Evolutionary conservation across 2,329 filamentous ascomycete species (phyloP).

Genomic region (Diplodia seriata): DNA sequence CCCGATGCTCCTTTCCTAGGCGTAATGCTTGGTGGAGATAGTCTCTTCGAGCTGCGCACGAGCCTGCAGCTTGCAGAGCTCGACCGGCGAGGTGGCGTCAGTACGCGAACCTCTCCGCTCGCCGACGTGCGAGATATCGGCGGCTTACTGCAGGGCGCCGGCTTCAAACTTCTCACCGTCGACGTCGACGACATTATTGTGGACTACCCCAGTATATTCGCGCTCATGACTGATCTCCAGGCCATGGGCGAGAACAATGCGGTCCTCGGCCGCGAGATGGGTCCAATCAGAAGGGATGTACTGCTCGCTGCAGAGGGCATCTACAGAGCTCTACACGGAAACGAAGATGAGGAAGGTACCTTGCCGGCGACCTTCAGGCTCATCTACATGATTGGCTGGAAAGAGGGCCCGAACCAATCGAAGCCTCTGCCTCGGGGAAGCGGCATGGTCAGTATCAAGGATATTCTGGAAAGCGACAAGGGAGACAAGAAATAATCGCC

Average conservation of each 20-base stretch:
- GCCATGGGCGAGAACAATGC: conserved; percentile 97
- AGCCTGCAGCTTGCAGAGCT: conserved; percentile 91
- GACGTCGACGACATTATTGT: conserved; percentile 98
- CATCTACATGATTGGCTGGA: conserved; percentile 99
- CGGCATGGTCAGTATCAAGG: conserved; percentile 86
- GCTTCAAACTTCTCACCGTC: conserved; percentile 95
- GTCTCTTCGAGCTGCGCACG: conserved; percentile 89
- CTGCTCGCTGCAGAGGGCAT: conserved; percentile 87
- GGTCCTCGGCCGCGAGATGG: conserved; percentile 82
- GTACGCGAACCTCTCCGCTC: conserved; percentile 86
- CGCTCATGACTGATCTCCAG: conserved; percentile 91
- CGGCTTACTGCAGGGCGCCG: conserved; percentile 81
- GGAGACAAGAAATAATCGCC: conserved; percentile 19
- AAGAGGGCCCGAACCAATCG: conserved; percentile 78
- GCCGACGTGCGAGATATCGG: conserved; percentile 93
- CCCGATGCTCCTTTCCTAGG: conserved; percentile 91
- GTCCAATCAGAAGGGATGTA: conserved; percentile 77
- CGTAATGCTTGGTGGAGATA: conserved; percentile 96
- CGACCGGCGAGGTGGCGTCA: conserved; percentile 89
- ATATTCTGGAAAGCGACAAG: conserved; percentile 65
- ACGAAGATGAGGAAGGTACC: conserved; percentile 60
- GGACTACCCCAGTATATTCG: conserved; percentile 88
- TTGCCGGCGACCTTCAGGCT: conserved; percentile 88
- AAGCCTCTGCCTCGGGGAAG: conserved; percentile 83
- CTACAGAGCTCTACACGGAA: conserved; percentile 85